Base-by-base conservation (phyloP, 2,329 filamentous ascomycete species). In the Sclerotinia subarctica region DNA sequence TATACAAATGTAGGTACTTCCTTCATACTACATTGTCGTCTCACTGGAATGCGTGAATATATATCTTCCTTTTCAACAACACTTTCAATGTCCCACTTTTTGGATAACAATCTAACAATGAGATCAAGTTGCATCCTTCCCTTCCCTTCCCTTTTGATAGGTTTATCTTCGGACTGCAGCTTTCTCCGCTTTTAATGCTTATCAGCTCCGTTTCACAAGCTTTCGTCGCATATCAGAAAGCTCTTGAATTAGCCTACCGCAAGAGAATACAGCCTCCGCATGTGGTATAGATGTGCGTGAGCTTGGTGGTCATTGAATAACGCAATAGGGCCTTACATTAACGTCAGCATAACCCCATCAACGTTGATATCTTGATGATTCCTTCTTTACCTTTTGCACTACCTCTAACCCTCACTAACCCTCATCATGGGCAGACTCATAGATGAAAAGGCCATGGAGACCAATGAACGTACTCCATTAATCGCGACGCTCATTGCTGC, bases 401-500 rank as follows among this genome's bases (percentile, higher is more conserved):
- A n/a, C 24, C 29, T 26, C 46, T 42, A 38, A 4, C 47, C 13
- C 21, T 26, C 13, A 44, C 47, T 62, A 54, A 63, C 51, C 66
- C 2, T 60, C 66, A 56, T 56, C 57, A 67, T 67, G 58, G 44
- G 38, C 35, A 56, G 42, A 53, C 24, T 52, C n/a, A 13, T 64
- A 5, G 49, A 64, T 38, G 67, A 67, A 69, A 42, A 64, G 53
- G 35, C n/a, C 0, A 63, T 53, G 49, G 26, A 51, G 59, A 67
- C 38, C 54, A 70, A 73, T 59, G 76, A 92, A 80, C 82, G 81
- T 68, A 90, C 88, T 63, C 90, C 90, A 68, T 83, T 93, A 73
- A 84, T 92, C 70, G 83, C 87, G 74, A 88, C 85, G 64, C 85
- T 91, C 69, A 83, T 76, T 24, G 81, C 89, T 73, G 82, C 82